Percentiles rank a stretch among this genome's conserved stretches.
These are phyloP conservation scores for Globisporangium emineosum DNA, from an alignment of 352 stramenopile genomes.

Conservation along the genomic window DNA sequence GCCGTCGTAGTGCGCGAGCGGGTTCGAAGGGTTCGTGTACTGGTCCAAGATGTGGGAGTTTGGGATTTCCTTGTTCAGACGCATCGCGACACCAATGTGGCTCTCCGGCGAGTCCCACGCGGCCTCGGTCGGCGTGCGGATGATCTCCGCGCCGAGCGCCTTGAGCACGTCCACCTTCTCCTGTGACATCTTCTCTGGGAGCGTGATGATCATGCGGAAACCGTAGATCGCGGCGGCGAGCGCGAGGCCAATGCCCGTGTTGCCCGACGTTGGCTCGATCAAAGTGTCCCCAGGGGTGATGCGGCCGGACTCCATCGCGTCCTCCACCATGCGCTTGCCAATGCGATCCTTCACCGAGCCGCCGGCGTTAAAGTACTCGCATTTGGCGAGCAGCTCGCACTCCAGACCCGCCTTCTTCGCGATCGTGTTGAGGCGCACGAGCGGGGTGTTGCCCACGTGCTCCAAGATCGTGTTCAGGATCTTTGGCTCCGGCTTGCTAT, in stretches of 20 bases:
- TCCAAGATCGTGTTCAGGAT: constrained; percentile 93
- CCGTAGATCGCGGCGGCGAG: constrained; percentile 95
- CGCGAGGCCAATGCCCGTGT: constrained; percentile 96
- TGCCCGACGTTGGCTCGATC: constrained; percentile 97
- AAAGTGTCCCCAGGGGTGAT: constrained; percentile 94
- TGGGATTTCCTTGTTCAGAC: constrained; percentile 89
- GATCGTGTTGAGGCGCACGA: constrained; percentile 93
- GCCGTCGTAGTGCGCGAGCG: constrained; percentile 93
- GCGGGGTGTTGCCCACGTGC: constrained; percentile 93
- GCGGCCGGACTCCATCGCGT: constrained; percentile 87
- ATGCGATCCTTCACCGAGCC: constrained; percentile 91
- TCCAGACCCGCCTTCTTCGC: constrained; percentile 74
- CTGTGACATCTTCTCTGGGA: constrained; percentile 94
- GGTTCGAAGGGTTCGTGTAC: constrained; percentile 95
- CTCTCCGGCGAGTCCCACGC: constrained; percentile 94
- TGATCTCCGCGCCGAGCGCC: constrained; percentile 93
- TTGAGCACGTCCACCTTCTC: constrained; percentile 96
- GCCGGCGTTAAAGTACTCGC: constrained; percentile 96
- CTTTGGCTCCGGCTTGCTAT: constrained; percentile 53
- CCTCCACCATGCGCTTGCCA: constrained; percentile 89
- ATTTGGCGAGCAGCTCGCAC: constrained; percentile 94
- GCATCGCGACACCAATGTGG: constrained; percentile 91
- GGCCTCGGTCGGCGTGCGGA: constrained; percentile 93
- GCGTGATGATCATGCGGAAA: constrained; percentile 92
- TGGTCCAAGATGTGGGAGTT: constrained; percentile 96